Evolutionary conservation across 192 early-diverging fungal species (phyloP).

Genomic region (Chytriomyces sp.): DNA sequence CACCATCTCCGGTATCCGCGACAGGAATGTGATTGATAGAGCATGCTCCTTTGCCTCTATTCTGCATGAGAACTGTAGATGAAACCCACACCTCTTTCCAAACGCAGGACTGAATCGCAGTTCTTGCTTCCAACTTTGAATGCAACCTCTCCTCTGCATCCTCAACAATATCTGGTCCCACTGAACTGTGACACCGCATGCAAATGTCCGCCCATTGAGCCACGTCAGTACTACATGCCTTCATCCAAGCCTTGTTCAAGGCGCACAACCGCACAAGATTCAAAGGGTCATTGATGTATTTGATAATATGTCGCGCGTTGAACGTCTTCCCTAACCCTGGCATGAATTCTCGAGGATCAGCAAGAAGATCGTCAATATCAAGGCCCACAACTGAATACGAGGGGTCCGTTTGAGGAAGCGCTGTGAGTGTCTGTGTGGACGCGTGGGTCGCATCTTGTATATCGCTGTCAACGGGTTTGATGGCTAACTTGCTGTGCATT

Average conservation of each 20-base stretch:
- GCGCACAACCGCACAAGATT: not conserved
- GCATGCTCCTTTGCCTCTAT: conserved; percentile 26
- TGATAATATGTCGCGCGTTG: not conserved
- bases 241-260: conserved; percentile 3
- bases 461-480: too few relatives aligned
- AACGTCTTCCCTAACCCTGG: not conserved
- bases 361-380: not conserved
- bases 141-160: not conserved
- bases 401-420: not conserved
- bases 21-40: conserved; percentile 8
- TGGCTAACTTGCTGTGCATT: too few relatives aligned
- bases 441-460: too few relatives aligned
- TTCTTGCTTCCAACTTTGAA: not conserved
- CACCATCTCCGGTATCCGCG: conserved; percentile 34
- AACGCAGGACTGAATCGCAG: not conserved
- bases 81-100: conserved; percentile 39
- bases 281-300: conserved; percentile 5
- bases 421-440: not conserved
- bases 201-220: conserved; percentile 7
- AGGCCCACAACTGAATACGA: not conserved
- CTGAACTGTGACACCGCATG: not conserved
- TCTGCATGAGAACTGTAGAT: not conserved
- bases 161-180: not conserved
- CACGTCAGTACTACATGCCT: not conserved
- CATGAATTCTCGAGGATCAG: not conserved